Evolutionary conservation across 192 early-diverging fungal species (phyloP).

Genomic region (Coemansia brasiliensis): DNA sequence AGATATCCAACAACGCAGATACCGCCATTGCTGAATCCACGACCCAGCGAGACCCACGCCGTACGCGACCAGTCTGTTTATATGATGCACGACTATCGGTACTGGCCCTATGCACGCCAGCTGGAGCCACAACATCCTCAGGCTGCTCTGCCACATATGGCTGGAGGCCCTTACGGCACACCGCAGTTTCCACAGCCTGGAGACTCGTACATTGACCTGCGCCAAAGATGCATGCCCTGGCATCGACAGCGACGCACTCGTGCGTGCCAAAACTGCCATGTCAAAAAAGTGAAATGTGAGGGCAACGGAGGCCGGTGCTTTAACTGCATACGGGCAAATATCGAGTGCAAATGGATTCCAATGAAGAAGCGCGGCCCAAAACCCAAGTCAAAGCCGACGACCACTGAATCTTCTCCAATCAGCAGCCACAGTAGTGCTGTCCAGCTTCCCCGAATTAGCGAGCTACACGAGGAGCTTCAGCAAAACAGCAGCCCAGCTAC

Average conservation of each 20-base stretch:
- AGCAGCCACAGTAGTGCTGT: constrained; percentile 5
- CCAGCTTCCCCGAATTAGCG: constrained; percentile 1
- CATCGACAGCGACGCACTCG: constrained; percentile 34
- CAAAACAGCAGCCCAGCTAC: constrained; percentile 1
- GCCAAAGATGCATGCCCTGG: constrained; percentile 11
- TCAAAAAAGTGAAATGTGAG: constrained; percentile 45
- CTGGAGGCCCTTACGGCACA: neutral
- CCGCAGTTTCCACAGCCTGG: neutral
- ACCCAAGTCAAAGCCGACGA: constrained; percentile 17
- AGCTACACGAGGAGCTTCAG: neutral
- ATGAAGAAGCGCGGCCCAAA: constrained; percentile 53
- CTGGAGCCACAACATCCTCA: neutral
- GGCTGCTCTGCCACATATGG: neutral
- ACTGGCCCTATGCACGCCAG: constrained; percentile 29
- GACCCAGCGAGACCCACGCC: constrained; percentile 1
- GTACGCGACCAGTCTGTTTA: constrained; percentile 20
- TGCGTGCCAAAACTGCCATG: constrained; percentile 46
- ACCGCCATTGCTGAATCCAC: neutral
- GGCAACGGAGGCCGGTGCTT: constrained; percentile 28
- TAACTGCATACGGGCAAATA: constrained; percentile 25
- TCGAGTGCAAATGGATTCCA: constrained; percentile 45
- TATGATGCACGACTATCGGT: constrained; percentile 26
- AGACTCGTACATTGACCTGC: neutral
- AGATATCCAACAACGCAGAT: neutral
- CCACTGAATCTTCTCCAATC: neutral